Evolutionary conservation across 768 basidiomycete genomes (phyloP), one percentile per base, ranked within the genome.

Genomic region (Lentinula boryana): DNA sequence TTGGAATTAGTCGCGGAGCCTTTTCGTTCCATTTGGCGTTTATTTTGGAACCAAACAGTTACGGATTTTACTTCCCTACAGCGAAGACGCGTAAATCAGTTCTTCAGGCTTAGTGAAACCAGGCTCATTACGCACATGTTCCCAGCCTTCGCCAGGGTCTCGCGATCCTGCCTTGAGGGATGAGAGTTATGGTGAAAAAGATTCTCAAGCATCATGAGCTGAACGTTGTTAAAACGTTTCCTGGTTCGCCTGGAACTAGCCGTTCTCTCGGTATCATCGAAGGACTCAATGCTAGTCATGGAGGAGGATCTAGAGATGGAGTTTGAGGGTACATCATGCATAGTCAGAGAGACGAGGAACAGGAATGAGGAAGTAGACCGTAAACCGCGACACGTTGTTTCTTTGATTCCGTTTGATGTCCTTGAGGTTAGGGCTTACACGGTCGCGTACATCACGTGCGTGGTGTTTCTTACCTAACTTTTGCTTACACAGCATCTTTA

Each of bases 31-130:
- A 71, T 85, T 67, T 90, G 87, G 15, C 89, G 85, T 72, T 85
- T 89, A 70, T 91, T 91, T 72, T 91, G 89, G 70, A 90, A 90
- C 89, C 89, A 91, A 43, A 90, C 86, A n/a, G 87, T 87, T 57
- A 87, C 84, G 1, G 85, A 85, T 65, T 84, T 86, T 32, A 80
- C 76, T 68, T 86, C 85, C 85, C 85, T 87, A 62, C 58, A 62
- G 48, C 40, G 53, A 51, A 51, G 32, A 58, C 57, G 57, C 57
- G 57, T 58, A 8, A 40, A 38, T 12, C n/a, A 5, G 55, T 49
- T 48, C 54, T 38, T 53, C 43, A 12, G 16, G 62, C 65, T 53
- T 53, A 60, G 63, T 15, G 38, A 52, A 35, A 8, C 5, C 7
- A 35, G 10, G 50, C 56, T 15, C 9, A 43, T 60, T 13, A 77